A percentile compares a stretch with the other conserved stretches of the same genome.
Conservation (phyloP, 768 basidiomycete genomes). For the Amanita inopinata region DNA sequence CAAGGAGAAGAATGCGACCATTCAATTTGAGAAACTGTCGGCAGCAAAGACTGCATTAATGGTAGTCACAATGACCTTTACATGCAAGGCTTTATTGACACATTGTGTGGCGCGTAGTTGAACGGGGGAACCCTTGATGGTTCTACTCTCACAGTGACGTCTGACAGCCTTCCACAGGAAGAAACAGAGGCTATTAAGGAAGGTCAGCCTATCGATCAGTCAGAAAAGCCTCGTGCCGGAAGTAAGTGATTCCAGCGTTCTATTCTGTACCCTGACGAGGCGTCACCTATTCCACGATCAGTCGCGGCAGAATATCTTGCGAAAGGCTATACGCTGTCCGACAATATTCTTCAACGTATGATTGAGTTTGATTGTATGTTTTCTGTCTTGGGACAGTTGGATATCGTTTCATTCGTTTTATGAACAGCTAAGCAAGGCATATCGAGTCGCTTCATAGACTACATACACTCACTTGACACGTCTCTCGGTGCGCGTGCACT, state of each 20-base stretch:
- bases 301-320: constrained; percentile 94
- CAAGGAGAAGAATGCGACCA: constrained; percentile 42
- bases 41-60: constrained; percentile 84
- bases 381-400: not conserved
- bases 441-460: constrained; percentile 72
- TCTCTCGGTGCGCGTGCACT: constrained; percentile 59
- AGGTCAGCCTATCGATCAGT: constrained; percentile 50
- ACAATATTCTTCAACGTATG: constrained; percentile 66
- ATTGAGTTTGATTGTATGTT: constrained; percentile 66
- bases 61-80: constrained; percentile 25
- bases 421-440: constrained; percentile 73
- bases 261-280: not conserved
- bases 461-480: constrained; percentile 65
- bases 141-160: constrained; percentile 56
- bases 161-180: constrained; percentile 51
- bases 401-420: not conserved
- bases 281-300: constrained; percentile 16
- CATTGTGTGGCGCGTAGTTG: constrained; percentile 31
- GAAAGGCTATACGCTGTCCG: constrained; percentile 75
- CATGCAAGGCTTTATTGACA: not conserved
- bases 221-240: constrained; percentile 85
- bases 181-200: constrained; percentile 34
- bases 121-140: constrained; percentile 76
- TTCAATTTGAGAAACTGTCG: constrained; percentile 76
- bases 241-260: constrained; percentile 34